Evolutionary conservation across 2,329 filamentous ascomycete genomes (phyloP), one percentile per base, ranked within the genome.

Genomic region (Aspergillus neoniger): DNA sequence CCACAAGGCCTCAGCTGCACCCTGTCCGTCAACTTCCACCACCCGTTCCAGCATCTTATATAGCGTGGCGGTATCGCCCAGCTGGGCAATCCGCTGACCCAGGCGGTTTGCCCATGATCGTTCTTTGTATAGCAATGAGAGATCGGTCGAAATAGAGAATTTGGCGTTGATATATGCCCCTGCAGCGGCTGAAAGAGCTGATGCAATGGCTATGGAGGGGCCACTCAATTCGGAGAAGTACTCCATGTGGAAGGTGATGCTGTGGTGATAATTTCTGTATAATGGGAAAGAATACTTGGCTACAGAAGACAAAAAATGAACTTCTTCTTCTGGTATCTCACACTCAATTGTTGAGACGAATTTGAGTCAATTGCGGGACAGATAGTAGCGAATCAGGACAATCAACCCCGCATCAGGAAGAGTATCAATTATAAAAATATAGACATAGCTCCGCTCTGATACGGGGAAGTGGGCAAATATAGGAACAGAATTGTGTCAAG

Each of bases 161-260:
- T 76, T 80, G 5, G 78, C 79, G 68, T 81, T 79, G 12, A 81
- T 61, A 62, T 81, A 81, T 17, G 75, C 76, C 4, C 72, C 74
- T 1, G 72, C 71, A 5, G 76, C 73, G 1, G 73, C 65, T 0
- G 75, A 66, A 19, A 77, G 60, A 23, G 75, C 76, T 3, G 76
- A 76, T 21, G 71, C 72, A 55, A 74, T 63, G 4, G 72, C 72
- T 67, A 76, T 55, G 2, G 73, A 65, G 25, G 74, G 69, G 52
- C 55, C 63, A 38, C 66, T 63, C 17, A 70, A 61, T 32, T 73
- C 70, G 12, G 72, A 69, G 39, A 75, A 56, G 12, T 70, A 19
- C 7, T 72, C 70, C 73, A 75, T 75, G 21, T 23, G 36, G 15
- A 12, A 17, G 14, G 8, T 5, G 32, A 5, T 10, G 15, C 9